A percentile compares a stretch with the other conserved stretches of the same genome.
Evolutionary conservation across 148 eudicot species (phyloP).

Genomic region (Heliamphora exappendiculata): DNA sequence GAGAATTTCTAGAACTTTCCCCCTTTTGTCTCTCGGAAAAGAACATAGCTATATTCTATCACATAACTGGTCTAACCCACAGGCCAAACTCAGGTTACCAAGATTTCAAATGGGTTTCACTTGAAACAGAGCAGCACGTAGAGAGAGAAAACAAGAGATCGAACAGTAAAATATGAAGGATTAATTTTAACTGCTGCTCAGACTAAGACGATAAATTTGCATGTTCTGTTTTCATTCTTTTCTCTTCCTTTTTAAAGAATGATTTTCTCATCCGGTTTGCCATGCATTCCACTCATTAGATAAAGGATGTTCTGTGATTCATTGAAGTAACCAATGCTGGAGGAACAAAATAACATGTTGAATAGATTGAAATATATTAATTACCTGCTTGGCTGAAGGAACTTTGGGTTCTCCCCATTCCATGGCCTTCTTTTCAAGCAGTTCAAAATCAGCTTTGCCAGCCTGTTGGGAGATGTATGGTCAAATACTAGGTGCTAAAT

Average conservation of each 20-base stretch:
- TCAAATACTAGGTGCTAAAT: not conserved
- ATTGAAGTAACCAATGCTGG: no score
- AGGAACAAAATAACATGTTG: not conserved
- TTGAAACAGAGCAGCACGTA: not conserved
- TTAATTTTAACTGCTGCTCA: not conserved
- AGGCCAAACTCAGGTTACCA: not conserved
- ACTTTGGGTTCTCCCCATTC: constrained; percentile 96
- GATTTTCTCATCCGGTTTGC: not conserved
- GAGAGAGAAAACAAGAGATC: not conserved
- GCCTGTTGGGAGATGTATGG: constrained; percentile 37
- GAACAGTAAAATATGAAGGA: not conserved
- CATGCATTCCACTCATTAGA: not conserved
- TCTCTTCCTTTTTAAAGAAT: not conserved
- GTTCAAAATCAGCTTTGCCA: constrained; percentile 84
- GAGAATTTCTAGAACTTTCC: not conserved
- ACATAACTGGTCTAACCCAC: not conserved
- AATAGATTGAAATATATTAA: not conserved
- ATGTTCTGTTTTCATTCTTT: not conserved
- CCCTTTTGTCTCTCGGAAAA: not conserved
- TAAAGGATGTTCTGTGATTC: not conserved
- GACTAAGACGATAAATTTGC: not conserved
- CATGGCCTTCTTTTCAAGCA: constrained; percentile 81
- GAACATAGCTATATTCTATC: not conserved
- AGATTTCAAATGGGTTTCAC: not conserved
- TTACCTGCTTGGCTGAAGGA: constrained; percentile 90